Evolutionary conservation across 1,139 yeast genomes (phyloP).

Genomic region (Candida freyschussii): DNA sequence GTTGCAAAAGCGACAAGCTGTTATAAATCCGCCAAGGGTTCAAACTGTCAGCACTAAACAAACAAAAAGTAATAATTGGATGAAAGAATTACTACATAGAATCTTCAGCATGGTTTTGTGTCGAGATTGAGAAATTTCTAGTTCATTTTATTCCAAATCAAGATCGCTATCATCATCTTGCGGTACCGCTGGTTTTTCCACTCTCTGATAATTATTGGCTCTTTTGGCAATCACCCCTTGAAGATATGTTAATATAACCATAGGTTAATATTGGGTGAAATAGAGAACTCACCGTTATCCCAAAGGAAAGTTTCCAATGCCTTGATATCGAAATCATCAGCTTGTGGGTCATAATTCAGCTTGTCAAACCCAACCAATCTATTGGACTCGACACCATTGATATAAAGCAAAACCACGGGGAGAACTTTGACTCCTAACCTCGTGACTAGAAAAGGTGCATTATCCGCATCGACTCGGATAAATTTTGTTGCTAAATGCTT

Average conservation of each 20-base stretch:
- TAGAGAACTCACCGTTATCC: slow-evolving; percentile 25
- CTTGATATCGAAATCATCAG: slow-evolving; percentile 37
- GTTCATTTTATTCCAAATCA: slow-evolving; percentile 34
- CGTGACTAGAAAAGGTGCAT: slow-evolving; percentile 67
- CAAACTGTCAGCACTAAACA: no score
- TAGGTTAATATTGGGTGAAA: slow-evolving; percentile 3
- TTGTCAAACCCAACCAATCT: slow-evolving; percentile 66
- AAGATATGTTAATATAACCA: neutral
- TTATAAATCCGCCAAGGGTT: no score
- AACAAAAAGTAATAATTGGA: no score
- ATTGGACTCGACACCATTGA: slow-evolving; percentile 51
- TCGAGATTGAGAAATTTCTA: no score
- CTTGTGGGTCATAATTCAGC: slow-evolving; percentile 37
- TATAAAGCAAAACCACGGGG: slow-evolving; percentile 67
- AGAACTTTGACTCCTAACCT: slow-evolving; percentile 59
- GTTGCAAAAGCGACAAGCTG: no score
- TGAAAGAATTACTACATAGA: neutral
- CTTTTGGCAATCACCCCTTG: slow-evolving; percentile 17
- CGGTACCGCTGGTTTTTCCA: slow-evolving; percentile 10
- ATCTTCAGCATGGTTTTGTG: neutral
- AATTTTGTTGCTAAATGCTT: slow-evolving; percentile 55
- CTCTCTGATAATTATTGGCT: slow-evolving; percentile 19
- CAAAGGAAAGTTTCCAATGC: slow-evolving; percentile 43
- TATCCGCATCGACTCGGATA: slow-evolving; percentile 53
- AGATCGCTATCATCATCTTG: slow-evolving; percentile 38